Conservation (phyloP, 2,329 filamentous ascomycete species). For the Talaromyces rugulosus region DNA sequence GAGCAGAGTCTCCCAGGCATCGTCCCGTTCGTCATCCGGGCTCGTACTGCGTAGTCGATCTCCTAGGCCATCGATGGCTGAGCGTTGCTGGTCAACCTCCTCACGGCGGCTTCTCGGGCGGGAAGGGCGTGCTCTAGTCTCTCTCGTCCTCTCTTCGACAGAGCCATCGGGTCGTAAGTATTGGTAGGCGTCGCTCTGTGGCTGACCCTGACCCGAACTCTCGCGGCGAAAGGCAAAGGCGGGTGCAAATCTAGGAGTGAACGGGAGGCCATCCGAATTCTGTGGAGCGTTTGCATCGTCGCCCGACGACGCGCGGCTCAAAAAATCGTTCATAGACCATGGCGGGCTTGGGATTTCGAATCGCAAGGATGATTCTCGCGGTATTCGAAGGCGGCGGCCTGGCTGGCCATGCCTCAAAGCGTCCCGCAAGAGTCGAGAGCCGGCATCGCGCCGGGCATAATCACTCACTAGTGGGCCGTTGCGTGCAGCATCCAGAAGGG, state of each 20-base stretch:
- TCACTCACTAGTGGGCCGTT: constrained; percentile 9
- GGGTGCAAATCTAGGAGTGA: constrained; percentile 43
- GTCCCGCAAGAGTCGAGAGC: constrained; percentile 30
- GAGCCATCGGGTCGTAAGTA: constrained; percentile 23
- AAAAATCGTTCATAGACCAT: constrained; percentile 22
- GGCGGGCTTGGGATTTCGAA: constrained; percentile 28
- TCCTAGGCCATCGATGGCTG: constrained; percentile 66
- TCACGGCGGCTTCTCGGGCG: constrained; percentile 32
- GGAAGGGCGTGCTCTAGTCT: constrained; percentile 20
- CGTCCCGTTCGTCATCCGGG: constrained; percentile 52
- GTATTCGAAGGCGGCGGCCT: constrained; percentile 31
- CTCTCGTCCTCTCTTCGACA: constrained; percentile 15
- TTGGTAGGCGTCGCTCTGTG: constrained; percentile 17
- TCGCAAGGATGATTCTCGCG: constrained; percentile 30
- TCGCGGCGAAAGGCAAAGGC: constrained; percentile 30
- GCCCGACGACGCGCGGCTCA: constrained; percentile 20
- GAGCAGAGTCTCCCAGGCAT: constrained; percentile 74
- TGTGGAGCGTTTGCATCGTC: constrained; percentile 16
- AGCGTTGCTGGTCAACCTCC: constrained; percentile 17
- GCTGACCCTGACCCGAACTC: constrained; percentile 21
- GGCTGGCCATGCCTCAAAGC: constrained; percentile 30
- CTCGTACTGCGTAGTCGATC: constrained; percentile 82
- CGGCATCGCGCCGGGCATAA: background rate
- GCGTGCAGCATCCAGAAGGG: constrained; percentile 11
- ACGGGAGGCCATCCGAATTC: constrained; percentile 21